Evolutionary conservation across 208 protist genomes (phyloP).

Genomic region (Trypanosoma platydactyli): DNA sequence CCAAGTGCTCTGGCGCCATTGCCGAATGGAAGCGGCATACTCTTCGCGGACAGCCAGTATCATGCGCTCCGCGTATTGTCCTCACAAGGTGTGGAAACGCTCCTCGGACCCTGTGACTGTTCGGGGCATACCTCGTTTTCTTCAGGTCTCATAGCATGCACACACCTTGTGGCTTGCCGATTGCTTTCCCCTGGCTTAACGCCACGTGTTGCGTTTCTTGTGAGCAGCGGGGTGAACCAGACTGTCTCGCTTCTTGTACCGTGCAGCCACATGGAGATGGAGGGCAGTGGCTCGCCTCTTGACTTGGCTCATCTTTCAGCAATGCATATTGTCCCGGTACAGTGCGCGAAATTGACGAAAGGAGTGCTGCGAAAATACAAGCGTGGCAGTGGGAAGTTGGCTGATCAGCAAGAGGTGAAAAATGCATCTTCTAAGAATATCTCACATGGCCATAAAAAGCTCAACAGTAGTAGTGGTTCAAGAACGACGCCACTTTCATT

Average conservation of each 20-base stretch:
- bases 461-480: neutral
- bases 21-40: slow-evolving; percentile 41
- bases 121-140: neutral
- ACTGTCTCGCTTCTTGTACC: slow-evolving; percentile 21
- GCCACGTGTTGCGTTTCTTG: slow-evolving; percentile 20
- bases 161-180: slow-evolving; percentile 18
- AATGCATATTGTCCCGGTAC: neutral
- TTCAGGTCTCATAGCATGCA: slow-evolving; percentile 11
- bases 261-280: neutral
- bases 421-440: neutral
- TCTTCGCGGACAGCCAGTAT: slow-evolving; percentile 48
- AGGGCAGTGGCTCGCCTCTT: neutral
- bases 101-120: slow-evolving; percentile 50
- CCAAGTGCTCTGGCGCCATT: slow-evolving; percentile 44
- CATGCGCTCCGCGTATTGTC: slow-evolving; percentile 51
- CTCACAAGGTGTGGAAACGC: slow-evolving; percentile 44
- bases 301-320: neutral
- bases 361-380: slow-evolving; percentile 15
- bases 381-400: slow-evolving; percentile 4
- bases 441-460: neutral
- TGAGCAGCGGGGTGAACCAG: slow-evolving; percentile 16
- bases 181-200: neutral
- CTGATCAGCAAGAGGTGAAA: neutral
- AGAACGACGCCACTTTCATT: neutral
- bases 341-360: neutral